A percentile compares a stretch with the other conserved stretches of the same genome.
Conservation (phyloP, 1,284 basidiomycete genomes). For the Puccinia coronata region DNA sequence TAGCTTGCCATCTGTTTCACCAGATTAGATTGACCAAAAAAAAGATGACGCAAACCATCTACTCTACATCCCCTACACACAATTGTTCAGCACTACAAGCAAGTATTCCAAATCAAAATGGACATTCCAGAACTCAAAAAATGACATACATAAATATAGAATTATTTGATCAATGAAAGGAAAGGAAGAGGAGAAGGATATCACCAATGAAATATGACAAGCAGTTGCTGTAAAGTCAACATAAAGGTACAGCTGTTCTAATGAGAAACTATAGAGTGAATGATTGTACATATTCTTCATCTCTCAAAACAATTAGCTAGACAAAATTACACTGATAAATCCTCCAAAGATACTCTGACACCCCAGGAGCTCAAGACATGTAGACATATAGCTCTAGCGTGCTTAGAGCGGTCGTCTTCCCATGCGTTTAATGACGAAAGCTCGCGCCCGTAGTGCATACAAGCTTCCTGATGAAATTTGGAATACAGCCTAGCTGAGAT, state of each 20-base stretch:
- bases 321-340: background rate
- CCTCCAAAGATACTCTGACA: slow-evolving; percentile 42
- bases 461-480: slow-evolving; percentile 57
- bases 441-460: slow-evolving; percentile 58
- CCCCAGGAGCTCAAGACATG: slow-evolving; percentile 52
- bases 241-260: background rate
- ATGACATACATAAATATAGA: background rate
- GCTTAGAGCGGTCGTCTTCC: slow-evolving; percentile 55
- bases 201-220: slow-evolving; percentile 1
- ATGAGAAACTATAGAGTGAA: background rate
- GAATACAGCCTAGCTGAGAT: slow-evolving; percentile 56
- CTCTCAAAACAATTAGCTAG: background rate
- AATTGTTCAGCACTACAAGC: too few species aligned
- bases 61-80: too few species aligned
- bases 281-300: background rate
- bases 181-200: background rate
- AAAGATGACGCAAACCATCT: too few species aligned
- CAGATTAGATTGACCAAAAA: too few species aligned
- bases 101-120: too few species aligned
- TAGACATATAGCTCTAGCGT: slow-evolving; percentile 52
- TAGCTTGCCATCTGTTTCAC: too few species aligned
- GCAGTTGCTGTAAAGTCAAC: background rate
- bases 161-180: background rate
- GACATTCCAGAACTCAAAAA: too few species aligned
- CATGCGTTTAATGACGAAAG: slow-evolving; percentile 55